Percentiles rank a stretch among this genome's conserved stretches.
phyloP scores from a whole-genome alignment of 495 filamentous ascomycete species.

The Aspergillus mulundensis region DNA sequence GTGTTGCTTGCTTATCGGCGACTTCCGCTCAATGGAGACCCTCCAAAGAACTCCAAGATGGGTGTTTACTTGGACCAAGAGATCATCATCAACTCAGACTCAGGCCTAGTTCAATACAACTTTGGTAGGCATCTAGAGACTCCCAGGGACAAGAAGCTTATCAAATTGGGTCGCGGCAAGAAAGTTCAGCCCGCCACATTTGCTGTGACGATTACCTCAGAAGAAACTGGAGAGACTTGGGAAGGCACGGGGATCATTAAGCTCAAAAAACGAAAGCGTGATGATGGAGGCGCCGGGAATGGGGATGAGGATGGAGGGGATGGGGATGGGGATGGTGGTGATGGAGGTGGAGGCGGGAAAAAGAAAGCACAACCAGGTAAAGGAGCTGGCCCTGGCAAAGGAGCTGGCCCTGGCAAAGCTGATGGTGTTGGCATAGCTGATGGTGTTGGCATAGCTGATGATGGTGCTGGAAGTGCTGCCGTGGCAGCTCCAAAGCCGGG shows the following conservation, averaged over 20 bases:
- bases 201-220: constrained; percentile 7
- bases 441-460: no score
- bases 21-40: constrained; percentile 6
- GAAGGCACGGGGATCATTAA: constrained; percentile 10
- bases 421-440: no score
- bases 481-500: no score
- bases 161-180: constrained; percentile 7
- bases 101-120: not conserved
- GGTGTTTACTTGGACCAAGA: not conserved
- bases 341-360: no score
- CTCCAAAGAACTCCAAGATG: not conserved
- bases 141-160: not conserved
- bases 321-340: no score
- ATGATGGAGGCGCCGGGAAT: not conserved
- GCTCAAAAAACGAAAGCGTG: constrained; percentile 1
- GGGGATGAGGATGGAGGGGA: no score
- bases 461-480: no score
- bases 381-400: no score
- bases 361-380: no score
- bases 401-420: no score
- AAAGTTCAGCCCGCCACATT: constrained; percentile 9
- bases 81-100: not conserved
- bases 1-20: constrained; percentile 26
- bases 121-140: not conserved
- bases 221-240: constrained; percentile 10